Evolutionary conservation across 2,329 filamentous ascomycete species (phyloP).

Genomic region (Fusarium sambucinum): DNA sequence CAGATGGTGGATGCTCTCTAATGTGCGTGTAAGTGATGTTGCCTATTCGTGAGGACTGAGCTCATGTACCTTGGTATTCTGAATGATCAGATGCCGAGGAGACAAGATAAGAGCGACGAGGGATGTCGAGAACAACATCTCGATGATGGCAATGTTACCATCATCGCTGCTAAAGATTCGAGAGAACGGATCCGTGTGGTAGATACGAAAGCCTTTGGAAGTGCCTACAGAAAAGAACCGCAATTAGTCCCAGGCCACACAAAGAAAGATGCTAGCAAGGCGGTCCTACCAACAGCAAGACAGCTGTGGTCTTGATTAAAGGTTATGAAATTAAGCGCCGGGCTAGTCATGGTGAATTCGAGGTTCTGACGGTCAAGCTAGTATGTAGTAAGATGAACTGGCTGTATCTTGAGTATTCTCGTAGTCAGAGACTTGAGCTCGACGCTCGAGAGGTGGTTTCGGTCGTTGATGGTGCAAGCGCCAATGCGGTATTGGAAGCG

Average conservation of each 20-base stretch:
- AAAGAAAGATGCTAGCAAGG: slow-evolving; percentile 11
- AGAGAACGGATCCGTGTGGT: slow-evolving; percentile 94
- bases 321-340: slow-evolving; percentile 94
- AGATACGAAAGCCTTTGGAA: slow-evolving; percentile 93
- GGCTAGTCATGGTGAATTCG: slow-evolving; percentile 68
- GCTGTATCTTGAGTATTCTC: slow-evolving; percentile 3
- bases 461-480: background rate
- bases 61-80: slow-evolving; percentile 88
- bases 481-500: slow-evolving; percentile 1
- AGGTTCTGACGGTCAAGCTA: background rate
- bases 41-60: background rate
- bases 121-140: slow-evolving; percentile 99
- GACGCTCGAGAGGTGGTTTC: background rate
- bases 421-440: background rate
- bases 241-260: slow-evolving; percentile 19
- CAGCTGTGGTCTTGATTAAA: slow-evolving; percentile 99
- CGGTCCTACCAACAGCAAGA: slow-evolving; percentile 84
- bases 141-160: slow-evolving; percentile 93
- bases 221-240: slow-evolving; percentile 70
- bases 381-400: background rate
- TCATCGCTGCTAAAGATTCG: slow-evolving; percentile 96
- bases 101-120: slow-evolving; percentile 94
- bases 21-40: slow-evolving; percentile 32
- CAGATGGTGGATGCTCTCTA: slow-evolving; percentile 86
- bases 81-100: slow-evolving; percentile 91